Conservation (phyloP, 2,329 filamentous ascomycete genomes). For the Lomentospora prolificans region DNA sequence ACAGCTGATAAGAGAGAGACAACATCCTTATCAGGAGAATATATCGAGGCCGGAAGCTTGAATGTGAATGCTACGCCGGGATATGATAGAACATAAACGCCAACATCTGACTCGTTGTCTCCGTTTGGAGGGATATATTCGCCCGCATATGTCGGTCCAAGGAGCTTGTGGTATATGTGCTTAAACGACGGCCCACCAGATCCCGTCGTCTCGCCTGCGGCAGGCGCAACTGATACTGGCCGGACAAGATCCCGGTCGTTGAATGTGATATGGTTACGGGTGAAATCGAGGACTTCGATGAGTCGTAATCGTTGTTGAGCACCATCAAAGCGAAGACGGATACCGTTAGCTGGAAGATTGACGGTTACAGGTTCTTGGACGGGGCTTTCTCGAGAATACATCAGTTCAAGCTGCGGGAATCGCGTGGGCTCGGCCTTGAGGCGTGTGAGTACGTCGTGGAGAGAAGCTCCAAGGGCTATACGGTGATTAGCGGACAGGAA, state of each 20-base stretch:
- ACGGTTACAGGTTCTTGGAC: conserved; percentile 67
- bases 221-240: conserved; percentile 31
- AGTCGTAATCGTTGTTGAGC: conserved; percentile 83
- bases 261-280: conserved; percentile 73
- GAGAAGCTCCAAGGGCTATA: conserved; percentile 75
- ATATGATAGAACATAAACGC: conserved; percentile 86
- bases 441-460: conserved; percentile 80
- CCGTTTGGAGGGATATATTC: conserved; percentile 66
- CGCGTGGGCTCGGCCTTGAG: conserved; percentile 78
- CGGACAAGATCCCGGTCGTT: conserved; percentile 71
- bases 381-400: conserved; percentile 67
- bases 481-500: not conserved
- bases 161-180: conserved; percentile 85
- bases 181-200: conserved; percentile 62
- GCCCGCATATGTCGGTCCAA: conserved; percentile 87
- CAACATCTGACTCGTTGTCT: conserved; percentile 33
- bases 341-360: conserved; percentile 70
- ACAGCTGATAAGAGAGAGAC: conserved; percentile 76
- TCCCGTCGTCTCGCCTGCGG: conserved; percentile 20
- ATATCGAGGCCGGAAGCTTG: conserved; percentile 62
- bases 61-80: conserved; percentile 93
- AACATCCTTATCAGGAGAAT: conserved; percentile 69
- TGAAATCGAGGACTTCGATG: conserved; percentile 86
- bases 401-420: conserved; percentile 75
- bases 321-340: conserved; percentile 87